Conservation (phyloP, 1,139 yeast genomes). For the Diutina rugosa region DNA sequence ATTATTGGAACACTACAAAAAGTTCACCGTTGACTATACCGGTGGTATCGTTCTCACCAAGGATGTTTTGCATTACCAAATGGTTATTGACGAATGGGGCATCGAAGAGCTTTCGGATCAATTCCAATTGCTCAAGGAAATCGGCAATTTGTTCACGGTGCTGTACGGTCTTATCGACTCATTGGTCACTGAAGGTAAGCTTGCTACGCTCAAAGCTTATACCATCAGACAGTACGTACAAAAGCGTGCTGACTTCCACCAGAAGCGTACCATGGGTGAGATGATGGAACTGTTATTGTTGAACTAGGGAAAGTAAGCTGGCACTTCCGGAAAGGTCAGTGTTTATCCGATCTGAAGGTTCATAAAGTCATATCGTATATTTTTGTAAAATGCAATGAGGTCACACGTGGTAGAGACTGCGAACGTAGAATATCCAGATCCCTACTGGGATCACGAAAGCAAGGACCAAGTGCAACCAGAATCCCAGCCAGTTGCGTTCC, state of each 20-base stretch:
- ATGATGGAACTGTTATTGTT: conserved; percentile 1
- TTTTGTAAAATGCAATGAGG: neutral
- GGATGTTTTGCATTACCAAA: conserved; percentile 72
- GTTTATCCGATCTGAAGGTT: neutral
- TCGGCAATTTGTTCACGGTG: conserved; percentile 77
- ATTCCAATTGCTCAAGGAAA: conserved; percentile 64
- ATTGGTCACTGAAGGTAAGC: conserved; percentile 70
- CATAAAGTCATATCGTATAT: neutral
- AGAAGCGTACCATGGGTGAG: conserved; percentile 1
- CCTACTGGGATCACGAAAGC: neutral
- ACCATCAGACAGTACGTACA: conserved; percentile 58
- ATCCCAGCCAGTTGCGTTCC: neutral
- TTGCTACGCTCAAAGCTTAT: conserved; percentile 55
- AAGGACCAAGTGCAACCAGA: neutral
- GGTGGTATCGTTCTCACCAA: conserved; percentile 83
- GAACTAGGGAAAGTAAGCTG: neutral
- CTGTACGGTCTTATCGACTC: conserved; percentile 58
- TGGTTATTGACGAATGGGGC: conserved; percentile 60
- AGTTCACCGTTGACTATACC: conserved; percentile 60
- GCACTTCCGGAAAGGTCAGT: neutral
- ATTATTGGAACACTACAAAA: conserved; percentile 62
- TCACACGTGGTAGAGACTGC: neutral
- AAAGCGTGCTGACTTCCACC: conserved; percentile 55
- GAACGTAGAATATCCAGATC: neutral
- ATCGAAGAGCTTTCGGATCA: conserved; percentile 52